Evolutionary conservation across 2,329 filamentous ascomycete species (phyloP), one percentile per base, ranked within the genome.

Genomic region (Clathrospora elynae): DNA sequence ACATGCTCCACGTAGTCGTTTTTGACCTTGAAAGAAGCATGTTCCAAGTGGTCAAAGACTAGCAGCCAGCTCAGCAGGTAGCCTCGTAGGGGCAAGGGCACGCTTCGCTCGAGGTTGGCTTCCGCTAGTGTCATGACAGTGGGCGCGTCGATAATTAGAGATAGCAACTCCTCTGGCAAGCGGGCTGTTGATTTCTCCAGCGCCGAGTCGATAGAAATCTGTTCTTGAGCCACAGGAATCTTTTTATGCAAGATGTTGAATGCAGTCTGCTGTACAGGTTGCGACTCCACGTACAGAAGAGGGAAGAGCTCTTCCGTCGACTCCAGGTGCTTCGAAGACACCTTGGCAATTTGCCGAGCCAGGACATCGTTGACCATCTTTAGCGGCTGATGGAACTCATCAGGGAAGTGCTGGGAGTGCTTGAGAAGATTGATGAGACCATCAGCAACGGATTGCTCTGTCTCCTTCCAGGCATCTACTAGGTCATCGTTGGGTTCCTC

Each of bases 51-150:
- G 57, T 95, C 90, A 63, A 95, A 97, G 0, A 96, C 79, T 1
- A 97, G 77, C 51, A 88, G 82, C 93, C 93, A 99, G 8, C 89
- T 87, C 18, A 96, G 76, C 2, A 99, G 77, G 61, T 96, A 99
- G 7, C 85, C 83, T 37, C 90, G 83, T 33, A 96, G 76, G 0
- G 80, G 64, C 1, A 82, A 74, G 8, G 90, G 90, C 57, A 91
- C 87, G 22, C 66, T 74, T 11, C 81, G 76, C 4, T 84, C 78
- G 14, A 90, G 82, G 23, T 79, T 75, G 6, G 85, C 80, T 32
- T 87, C 83, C 0, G 80, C 76, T 31, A 90, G 81, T 9, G 77
- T 76, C n/a, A 86, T 80, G 2, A 88, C 75, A 0, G 84, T 84
- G 1, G 92, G 88, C 0, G 87, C 79, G 49, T 95, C 87, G 0